These are phyloP conservation scores for Ustilago bromivora DNA, from an alignment of 1,284 basidiomycete species.

Conservation along the genomic window DNA sequence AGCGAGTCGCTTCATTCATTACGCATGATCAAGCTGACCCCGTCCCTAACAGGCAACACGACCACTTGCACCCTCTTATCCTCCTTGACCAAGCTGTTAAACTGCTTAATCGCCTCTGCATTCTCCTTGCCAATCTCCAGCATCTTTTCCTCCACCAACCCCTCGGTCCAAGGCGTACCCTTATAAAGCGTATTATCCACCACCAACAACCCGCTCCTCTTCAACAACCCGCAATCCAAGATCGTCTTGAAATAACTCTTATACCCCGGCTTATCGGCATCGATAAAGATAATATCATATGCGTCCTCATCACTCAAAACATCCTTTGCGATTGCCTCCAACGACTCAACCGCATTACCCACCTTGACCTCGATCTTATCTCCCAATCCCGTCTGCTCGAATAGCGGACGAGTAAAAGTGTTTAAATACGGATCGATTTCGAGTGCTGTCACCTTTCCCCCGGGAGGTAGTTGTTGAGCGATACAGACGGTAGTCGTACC, in stretches of 20 bases:
- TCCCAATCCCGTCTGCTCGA: constrained; percentile 57
- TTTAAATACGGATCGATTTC: constrained; percentile 68
- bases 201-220: constrained; percentile 59
- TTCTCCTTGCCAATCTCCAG: constrained; percentile 43
- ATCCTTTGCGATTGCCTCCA: constrained; percentile 44
- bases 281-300: constrained; percentile 70
- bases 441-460: constrained; percentile 61
- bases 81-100: constrained; percentile 62
- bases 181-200: constrained; percentile 70
- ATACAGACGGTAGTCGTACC: constrained; percentile 61
- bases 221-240: constrained; percentile 57
- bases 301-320: constrained; percentile 41
- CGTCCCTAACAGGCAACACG: constrained; percentile 67
- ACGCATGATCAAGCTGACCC: constrained; percentile 65
- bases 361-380: constrained; percentile 64
- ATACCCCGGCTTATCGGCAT: constrained; percentile 69
- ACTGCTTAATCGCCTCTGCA: constrained; percentile 59
- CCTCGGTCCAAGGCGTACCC: constrained; percentile 49
- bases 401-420: constrained; percentile 61
- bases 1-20: constrained; percentile 12
- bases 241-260: constrained; percentile 60
- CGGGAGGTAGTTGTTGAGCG: constrained; percentile 43
- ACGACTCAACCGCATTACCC: constrained; percentile 59
- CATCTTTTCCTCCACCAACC: constrained; percentile 23
- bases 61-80: constrained; percentile 60